Evolutionary conservation across 108 stramenopile species (phyloP).

Genomic region (Aurantiochytrium sp.): DNA sequence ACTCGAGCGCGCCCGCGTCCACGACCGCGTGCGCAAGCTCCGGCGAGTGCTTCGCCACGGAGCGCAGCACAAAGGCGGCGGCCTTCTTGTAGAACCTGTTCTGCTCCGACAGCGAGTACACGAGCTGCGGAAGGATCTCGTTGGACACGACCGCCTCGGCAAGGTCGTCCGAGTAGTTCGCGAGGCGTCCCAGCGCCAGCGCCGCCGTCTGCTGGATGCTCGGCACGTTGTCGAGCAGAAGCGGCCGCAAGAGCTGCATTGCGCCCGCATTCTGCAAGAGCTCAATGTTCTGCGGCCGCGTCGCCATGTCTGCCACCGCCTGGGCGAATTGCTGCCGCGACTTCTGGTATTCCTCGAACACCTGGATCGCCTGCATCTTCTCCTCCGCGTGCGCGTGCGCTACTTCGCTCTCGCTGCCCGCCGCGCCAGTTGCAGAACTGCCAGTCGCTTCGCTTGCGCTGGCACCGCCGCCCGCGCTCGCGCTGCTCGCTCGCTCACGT

Average conservation of each 20-base stretch:
- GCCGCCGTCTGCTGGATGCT: conserved; percentile 68
- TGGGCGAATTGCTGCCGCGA: conserved; percentile 51
- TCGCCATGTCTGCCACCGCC: conserved; percentile 65
- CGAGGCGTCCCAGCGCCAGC: conserved; percentile 60
- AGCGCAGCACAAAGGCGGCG: conserved; percentile 63
- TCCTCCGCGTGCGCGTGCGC: neutral
- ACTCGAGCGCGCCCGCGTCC: conserved; percentile 62
- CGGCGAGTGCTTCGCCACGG: conserved; percentile 67
- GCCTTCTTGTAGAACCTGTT: conserved; percentile 70
- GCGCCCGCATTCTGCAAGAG: conserved; percentile 70
- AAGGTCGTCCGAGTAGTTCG: conserved; percentile 64
- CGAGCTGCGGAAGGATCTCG: conserved; percentile 66
- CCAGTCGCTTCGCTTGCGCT: no score
- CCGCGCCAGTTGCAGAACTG: neutral
- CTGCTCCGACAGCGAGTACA: conserved; percentile 67
- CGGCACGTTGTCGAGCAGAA: conserved; percentile 64
- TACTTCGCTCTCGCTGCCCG: neutral
- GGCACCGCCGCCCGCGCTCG: no score
- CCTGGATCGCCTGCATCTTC: conserved; percentile 15
- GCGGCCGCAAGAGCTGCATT: conserved; percentile 65
- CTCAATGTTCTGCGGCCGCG: conserved; percentile 65
- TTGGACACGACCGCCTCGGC: conserved; percentile 68
- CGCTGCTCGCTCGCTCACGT: no score
- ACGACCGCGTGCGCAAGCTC: conserved; percentile 68
- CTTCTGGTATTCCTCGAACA: conserved; percentile 48